Evolutionary conservation across 192 early-diverging fungal genomes (phyloP), one percentile per base, ranked within the genome.

Genomic region (Cladochytrium replicatum): DNA sequence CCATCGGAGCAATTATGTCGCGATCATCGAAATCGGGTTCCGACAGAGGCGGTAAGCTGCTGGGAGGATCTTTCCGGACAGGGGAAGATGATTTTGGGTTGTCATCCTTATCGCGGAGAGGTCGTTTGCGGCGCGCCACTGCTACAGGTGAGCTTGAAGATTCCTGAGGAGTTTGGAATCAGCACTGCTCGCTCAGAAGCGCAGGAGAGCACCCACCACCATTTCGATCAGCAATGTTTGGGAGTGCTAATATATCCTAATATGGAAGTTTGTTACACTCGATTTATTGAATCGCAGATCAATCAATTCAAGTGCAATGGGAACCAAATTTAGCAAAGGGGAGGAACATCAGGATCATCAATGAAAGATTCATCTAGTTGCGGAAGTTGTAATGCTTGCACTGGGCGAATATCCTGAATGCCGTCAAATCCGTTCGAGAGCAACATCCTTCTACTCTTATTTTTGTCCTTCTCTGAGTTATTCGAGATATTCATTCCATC

Each of bases 341-440:
- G 75, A 1, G 75, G 75, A 32, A 78, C 72, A 24, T 64, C 60
- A 6, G 75, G 75, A 52, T 75, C 75, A 58, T 78, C 75, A 1
- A 54, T 52, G 63, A 75, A 78, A 26, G n/a, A n/a, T n/a, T 61
- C 72, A 15, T 54, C 52, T 54, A 31, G 19, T 1, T 29, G 24
- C n/a, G 23, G 19, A 17, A 40, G 27, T 15, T 50, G 17, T 6
- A 29, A 6, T 3, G 46, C 48, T 23, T 22, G 13, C 3, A 37
- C 6, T 59, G 43, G 6, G 43, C 19, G 6, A 19, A 39, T 15
- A 29, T 43, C 4, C 40, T 50, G n/a, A 9, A 37, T 13, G 13
- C 39, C 3, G 32, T 24, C 21, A 40, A 52, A 4, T 46, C 49
- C 29, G 37, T 41, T 58, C 7, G 48, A 22, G 29, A 46, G 19